These are phyloP conservation scores for Cucurbitaria berberidis DNA, from an alignment of 2,329 filamentous ascomycete genomes.

Conservation along the genomic window DNA sequence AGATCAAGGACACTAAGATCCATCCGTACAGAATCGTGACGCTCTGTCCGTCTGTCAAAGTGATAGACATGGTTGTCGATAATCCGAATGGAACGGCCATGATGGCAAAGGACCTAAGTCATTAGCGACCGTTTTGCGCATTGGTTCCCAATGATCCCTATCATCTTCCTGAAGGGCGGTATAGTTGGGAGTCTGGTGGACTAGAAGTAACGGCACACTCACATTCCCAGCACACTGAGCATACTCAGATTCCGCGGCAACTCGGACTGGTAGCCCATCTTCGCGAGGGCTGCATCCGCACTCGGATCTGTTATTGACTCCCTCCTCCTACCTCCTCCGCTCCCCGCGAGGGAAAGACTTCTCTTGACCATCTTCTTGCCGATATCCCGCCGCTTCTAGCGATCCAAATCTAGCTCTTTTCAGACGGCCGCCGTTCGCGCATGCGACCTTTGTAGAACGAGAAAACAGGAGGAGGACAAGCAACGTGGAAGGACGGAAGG, in stretches of 20 bases:
- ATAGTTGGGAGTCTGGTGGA: too few species aligned
- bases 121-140: constrained; percentile 7
- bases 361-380: constrained; percentile 23
- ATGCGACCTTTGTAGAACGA: neutral
- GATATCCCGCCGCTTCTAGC: neutral
- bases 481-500: neutral
- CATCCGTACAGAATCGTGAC: constrained; percentile 76
- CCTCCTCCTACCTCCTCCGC: constrained; percentile 18
- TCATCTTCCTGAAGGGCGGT: neutral
- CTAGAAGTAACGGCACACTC: constrained; percentile 24
- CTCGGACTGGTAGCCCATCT: constrained; percentile 72
- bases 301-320: constrained; percentile 44
- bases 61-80: constrained; percentile 71
- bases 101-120: constrained; percentile 69
- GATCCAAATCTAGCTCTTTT: constrained; percentile 5
- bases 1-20: constrained; percentile 70
- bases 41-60: constrained; percentile 69
- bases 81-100: constrained; percentile 75
- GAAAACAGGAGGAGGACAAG: neutral
- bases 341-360: constrained; percentile 26
- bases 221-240: constrained; percentile 71
- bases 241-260: constrained; percentile 71
- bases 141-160: neutral
- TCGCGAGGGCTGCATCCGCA: constrained; percentile 66
- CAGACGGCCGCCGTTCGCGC: neutral